Evolutionary conservation across 345 rosid species (phyloP), one percentile per base, ranked within the genome.

Genomic region (thale cress (Arabidopsis thaliana)): DNA sequence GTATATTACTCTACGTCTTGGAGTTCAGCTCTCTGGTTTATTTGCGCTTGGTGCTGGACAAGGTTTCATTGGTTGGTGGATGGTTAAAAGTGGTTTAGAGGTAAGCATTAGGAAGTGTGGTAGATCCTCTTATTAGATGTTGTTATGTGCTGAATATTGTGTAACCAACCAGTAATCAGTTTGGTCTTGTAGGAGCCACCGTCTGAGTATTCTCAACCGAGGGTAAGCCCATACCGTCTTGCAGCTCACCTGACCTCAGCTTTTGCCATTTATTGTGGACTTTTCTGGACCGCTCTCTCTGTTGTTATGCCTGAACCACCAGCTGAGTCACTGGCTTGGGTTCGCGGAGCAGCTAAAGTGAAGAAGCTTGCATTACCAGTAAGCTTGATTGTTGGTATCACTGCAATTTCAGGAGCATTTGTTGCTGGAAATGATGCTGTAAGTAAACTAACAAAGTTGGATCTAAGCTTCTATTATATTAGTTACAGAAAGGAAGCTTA

Each of bases 361-460:
- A 92, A 86, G 85, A 90, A 85, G 64, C 80, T 95, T 34, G 93
- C 90, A 11, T 82, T 92, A 77, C 98, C 98, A 48, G 89, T 85
- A 45, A 79, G 96, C 88, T 76, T 92, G 60, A 81, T 95, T 70
- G 94, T 90, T 30, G 97, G 89, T 59, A 71, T 92, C 71, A 95
- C 98, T 44, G 99, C 96, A 4, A 65, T 95, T 33, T 92, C 97
- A 36, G 99, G 99, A 36, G 99, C 98, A 25, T 90, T 95, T 69
- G 99, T 95, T 33, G 99, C 97, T 33, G 98, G 99, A 79, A 92
- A 95, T 80, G 98, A 95, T 87, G 98, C 97, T 64, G 99, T 88
- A 79, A 52, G 93, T 37, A 58, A 46, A 64, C 40, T 51, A 16
- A 37, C 28, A 36, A 51, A 55, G 16, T 51, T 7, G 30, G 20